Conservation (phyloP, 257 asterid genomes). For the Verbascum thapsus region DNA sequence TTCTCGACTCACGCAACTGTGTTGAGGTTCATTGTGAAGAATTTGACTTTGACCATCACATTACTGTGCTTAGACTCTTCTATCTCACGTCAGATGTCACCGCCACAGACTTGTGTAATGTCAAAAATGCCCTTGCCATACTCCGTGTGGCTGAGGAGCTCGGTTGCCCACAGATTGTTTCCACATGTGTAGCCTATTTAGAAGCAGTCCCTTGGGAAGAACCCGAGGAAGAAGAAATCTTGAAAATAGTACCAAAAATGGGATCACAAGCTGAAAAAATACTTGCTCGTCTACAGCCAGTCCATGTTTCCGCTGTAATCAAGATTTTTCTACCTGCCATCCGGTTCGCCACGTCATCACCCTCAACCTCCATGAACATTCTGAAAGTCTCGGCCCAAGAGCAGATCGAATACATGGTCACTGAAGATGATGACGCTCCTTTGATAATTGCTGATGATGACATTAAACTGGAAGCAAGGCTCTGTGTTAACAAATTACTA, state of each 20-base stretch:
- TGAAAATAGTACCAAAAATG: slow-evolving; percentile 67
- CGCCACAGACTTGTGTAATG: slow-evolving; percentile 51
- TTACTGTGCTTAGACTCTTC: slow-evolving; percentile 64
- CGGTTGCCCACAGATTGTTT: slow-evolving; percentile 68
- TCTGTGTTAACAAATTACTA: slow-evolving; percentile 44
- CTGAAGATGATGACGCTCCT: slow-evolving; percentile 93
- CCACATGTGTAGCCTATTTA: slow-evolving; percentile 69
- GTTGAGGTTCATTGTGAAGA: slow-evolving; percentile 87
- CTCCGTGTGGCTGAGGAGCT: slow-evolving; percentile 65
- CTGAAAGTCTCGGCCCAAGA: slow-evolving; percentile 83
- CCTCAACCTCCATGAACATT: slow-evolving; percentile 50
- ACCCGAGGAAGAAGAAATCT: slow-evolving; percentile 87
- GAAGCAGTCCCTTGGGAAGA: slow-evolving; percentile 99
- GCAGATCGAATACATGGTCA: slow-evolving; percentile 84
- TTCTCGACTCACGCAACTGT: slow-evolving; percentile 84
- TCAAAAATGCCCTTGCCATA: slow-evolving; percentile 71
- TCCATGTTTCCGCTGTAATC: slow-evolving; percentile 43
- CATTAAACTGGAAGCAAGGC: slow-evolving; percentile 54
- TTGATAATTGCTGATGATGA: slow-evolving; percentile 54
- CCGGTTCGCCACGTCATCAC: slow-evolving; percentile 76
- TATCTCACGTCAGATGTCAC: slow-evolving; percentile 45
- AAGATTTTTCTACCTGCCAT: slow-evolving; percentile 65
- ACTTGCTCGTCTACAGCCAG: slow-evolving; percentile 87
- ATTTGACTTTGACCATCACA: slow-evolving; percentile 60
- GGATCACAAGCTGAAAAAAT: slow-evolving; percentile 62